These are phyloP conservation scores for Salvia sclarea DNA, from an alignment of 305 asterid species.

Conservation along the genomic window DNA sequence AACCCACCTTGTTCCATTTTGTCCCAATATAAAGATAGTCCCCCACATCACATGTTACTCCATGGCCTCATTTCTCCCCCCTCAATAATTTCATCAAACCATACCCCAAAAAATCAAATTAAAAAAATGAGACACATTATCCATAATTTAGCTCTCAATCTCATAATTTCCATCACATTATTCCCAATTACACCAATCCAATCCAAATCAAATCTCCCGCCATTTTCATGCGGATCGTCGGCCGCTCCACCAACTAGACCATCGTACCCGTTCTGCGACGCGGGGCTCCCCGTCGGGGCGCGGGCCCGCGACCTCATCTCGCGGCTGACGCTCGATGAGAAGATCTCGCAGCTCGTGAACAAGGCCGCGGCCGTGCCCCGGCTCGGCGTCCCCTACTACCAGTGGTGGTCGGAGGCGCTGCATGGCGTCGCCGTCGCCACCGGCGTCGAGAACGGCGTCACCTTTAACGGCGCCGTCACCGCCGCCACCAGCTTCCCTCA, in stretches of 20 bases:
- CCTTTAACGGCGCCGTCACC: constrained; percentile 44
- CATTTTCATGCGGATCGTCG: constrained; percentile 63
- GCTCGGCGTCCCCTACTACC: constrained; percentile 56
- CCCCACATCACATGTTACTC: not conserved
- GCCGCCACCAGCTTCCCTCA: constrained; percentile 43
- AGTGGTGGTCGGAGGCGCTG: constrained; percentile 77
- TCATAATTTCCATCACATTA: constrained; percentile 22
- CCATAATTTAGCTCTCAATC: constrained; percentile 21
- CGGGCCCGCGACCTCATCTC: constrained; percentile 59
- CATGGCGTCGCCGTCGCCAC: constrained; percentile 68
- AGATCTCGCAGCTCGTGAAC: constrained; percentile 65
- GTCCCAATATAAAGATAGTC: constrained; percentile 16
- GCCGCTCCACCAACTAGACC: constrained; percentile 46
- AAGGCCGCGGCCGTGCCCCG: constrained; percentile 52
- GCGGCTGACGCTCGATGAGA: constrained; percentile 69
- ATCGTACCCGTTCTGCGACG: constrained; percentile 53
- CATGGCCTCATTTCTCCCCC: too few species aligned
- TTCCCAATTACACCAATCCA: constrained; percentile 12
- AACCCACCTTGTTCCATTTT: not conserved
- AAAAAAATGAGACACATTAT: constrained; percentile 25
- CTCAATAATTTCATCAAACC: constrained; percentile 10
- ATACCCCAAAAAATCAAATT: too few species aligned
- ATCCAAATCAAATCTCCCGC: constrained; percentile 40
- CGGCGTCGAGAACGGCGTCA: constrained; percentile 56
- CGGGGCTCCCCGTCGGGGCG: constrained; percentile 39